These are phyloP conservation scores for Naganishia onofrii DNA, from an alignment of 768 basidiomycete species.

Conservation along the genomic window DNA sequence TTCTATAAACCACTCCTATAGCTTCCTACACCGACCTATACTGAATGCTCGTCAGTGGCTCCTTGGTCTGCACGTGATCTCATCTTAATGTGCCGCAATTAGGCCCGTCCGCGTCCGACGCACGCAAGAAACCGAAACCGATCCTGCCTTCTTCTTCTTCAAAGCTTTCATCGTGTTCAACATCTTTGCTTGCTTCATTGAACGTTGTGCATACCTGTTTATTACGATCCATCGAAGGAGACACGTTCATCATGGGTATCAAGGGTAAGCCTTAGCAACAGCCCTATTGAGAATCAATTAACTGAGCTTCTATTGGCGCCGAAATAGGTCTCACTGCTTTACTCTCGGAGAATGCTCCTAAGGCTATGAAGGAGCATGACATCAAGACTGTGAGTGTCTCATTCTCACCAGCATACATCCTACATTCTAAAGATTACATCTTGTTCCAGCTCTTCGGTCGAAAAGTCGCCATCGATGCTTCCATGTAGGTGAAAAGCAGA, in stretches of 20 bases:
- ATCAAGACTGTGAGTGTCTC: constrained; percentile 73
- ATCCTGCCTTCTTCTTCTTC: constrained; percentile 1
- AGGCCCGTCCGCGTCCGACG: not conserved
- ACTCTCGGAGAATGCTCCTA: constrained; percentile 84
- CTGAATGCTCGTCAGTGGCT: not conserved
- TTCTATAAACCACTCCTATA: not conserved
- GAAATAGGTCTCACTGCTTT: constrained; percentile 70
- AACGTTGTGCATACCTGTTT: not conserved
- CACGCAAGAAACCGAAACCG: not conserved
- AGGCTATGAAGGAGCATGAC: constrained; percentile 76
- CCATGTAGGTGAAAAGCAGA: constrained; percentile 48
- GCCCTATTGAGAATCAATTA: not conserved
- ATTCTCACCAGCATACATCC: not conserved
- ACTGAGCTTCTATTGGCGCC: not conserved
- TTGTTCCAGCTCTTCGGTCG: constrained; percentile 71
- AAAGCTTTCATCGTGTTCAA: not conserved
- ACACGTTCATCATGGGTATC: constrained; percentile 29
- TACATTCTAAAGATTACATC: not conserved
- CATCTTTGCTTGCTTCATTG: not conserved
- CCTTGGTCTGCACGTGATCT: constrained; percentile 2
- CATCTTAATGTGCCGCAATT: not conserved
- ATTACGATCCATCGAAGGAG: too few relatives aligned
- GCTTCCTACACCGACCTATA: not conserved
- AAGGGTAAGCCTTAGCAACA: constrained; percentile 18
- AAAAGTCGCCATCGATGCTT: constrained; percentile 96